Base-by-base conservation (phyloP, 2,329 filamentous ascomycete species). In the Aschersonia sp. region DNA sequence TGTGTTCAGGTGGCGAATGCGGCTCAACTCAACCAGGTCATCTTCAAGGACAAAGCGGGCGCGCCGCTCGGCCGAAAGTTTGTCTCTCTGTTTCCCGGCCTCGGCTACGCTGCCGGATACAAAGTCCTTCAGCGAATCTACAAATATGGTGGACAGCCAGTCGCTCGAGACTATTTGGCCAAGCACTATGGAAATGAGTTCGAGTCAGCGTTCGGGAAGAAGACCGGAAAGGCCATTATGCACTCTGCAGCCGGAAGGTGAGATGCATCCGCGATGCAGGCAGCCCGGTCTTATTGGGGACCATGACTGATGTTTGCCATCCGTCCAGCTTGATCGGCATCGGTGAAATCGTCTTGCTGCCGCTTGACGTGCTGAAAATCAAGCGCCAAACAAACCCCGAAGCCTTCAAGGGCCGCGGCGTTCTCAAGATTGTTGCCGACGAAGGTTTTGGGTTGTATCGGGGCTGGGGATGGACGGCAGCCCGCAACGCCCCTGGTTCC, bases 371-470 rank as follows among this genome's bases (percentile, higher is more conserved):
- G 40, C 78, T 98, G 53, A 98, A 98, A 79, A 98, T 98, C 73
- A 98, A 98, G 79, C 83, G 92, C 60, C 92, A 98, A 73, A 98
- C 92, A 56, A 98, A 98, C 75, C 92, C 92, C 41, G 92, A 97
- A 63, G 89, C 92, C 37, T 98, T 98, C 81, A 81, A 88, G 56
- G 90, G 90, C 57, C 85, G 92, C 59, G 92, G 92, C 52, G 75
- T 98, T 51, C 71, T 97, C 63, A 83, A 77, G 68, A 97, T 98
- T 55, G 77, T 98, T 52, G 77, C 79, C 50, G 92, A 98, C 62
- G 92, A 98, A 68, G 92, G 92, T 37, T 94, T 97, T 60, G 88
- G 88, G 45, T 71, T 98, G 46, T 98, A 98, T 73, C 81, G 92
- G 62, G 92, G 92, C 51, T 95, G 89, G 80, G 87, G 87, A 56